Evolutionary conservation across 768 basidiomycete species (phyloP).

Genomic region (Cystoderma amianthinum): DNA sequence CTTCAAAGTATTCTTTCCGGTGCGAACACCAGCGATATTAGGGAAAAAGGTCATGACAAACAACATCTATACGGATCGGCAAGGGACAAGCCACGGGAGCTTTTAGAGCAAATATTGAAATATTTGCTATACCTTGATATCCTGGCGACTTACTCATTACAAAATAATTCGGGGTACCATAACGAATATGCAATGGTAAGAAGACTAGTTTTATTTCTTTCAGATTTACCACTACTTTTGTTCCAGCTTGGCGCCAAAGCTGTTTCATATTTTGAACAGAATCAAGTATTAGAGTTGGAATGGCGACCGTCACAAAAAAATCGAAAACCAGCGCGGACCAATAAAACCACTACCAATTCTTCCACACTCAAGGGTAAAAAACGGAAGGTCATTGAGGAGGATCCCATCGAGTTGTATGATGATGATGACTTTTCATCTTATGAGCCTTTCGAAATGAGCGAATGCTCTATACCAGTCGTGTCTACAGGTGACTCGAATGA

Average conservation of each 20-base stretch:
- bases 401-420: constrained; percentile 26
- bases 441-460: constrained; percentile 7
- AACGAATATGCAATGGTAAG: constrained; percentile 46
- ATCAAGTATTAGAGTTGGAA: constrained; percentile 1
- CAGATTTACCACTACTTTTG: constrained; percentile 2
- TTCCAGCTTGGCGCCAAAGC: background rate
- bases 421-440: constrained; percentile 13
- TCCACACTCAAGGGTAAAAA: constrained; percentile 13
- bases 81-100: constrained; percentile 37
- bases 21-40: constrained; percentile 37
- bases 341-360: background rate
- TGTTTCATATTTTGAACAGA: background rate
- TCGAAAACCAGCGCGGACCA: constrained; percentile 4
- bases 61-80: constrained; percentile 50
- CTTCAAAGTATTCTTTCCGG: constrained; percentile 65
- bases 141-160: constrained; percentile 38
- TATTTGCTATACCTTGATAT: constrained; percentile 44
- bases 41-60: constrained; percentile 38
- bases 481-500: background rate
- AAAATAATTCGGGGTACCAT: constrained; percentile 39
- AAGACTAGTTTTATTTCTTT: background rate
- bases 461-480: background rate
- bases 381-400: constrained; percentile 16
- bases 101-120: constrained; percentile 62
- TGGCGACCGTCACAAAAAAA: constrained; percentile 6